phyloP scores from a whole-genome alignment of 805 yeast species.

The Sugiyamaella smithiae region DNA sequence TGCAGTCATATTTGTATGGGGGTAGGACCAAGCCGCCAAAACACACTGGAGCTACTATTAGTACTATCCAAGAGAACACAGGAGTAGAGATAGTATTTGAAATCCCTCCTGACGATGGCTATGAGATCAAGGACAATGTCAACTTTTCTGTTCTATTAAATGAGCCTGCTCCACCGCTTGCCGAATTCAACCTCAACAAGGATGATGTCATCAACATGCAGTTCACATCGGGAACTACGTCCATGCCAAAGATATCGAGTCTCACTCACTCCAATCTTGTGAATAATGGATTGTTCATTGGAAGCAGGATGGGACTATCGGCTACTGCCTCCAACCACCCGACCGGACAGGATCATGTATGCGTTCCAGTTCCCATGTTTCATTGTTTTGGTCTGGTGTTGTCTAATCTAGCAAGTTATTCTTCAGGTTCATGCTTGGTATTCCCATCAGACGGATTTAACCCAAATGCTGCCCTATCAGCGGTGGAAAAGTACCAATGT shows the following conservation, averaged over 20 bases:
- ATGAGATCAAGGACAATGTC: not conserved
- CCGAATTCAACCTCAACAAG: not conserved
- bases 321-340: constrained; percentile 23
- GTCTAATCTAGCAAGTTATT: constrained; percentile 27
- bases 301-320: constrained; percentile 27
- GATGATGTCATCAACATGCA: constrained; percentile 32
- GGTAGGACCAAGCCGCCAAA: constrained; percentile 21
- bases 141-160: not conserved
- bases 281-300: constrained; percentile 31
- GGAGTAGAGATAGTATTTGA: constrained; percentile 4
- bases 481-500: constrained; percentile 26
- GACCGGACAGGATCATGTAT: constrained; percentile 27
- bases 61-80: constrained; percentile 3
- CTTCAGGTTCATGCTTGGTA: constrained; percentile 29
- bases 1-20: constrained; percentile 21
- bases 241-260: constrained; percentile 30
- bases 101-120: constrained; percentile 2
- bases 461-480: constrained; percentile 24
- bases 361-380: constrained; percentile 34
- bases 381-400: constrained; percentile 35
- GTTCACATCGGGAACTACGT: constrained; percentile 35
- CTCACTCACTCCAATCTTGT: constrained; percentile 29
- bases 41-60: constrained; percentile 15
- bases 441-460: constrained; percentile 30
- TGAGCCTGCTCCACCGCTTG: not conserved